These are phyloP conservation scores for Cystobasidium ongulense DNA, from an alignment of 768 basidiomycete species.

Conservation along the genomic window DNA sequence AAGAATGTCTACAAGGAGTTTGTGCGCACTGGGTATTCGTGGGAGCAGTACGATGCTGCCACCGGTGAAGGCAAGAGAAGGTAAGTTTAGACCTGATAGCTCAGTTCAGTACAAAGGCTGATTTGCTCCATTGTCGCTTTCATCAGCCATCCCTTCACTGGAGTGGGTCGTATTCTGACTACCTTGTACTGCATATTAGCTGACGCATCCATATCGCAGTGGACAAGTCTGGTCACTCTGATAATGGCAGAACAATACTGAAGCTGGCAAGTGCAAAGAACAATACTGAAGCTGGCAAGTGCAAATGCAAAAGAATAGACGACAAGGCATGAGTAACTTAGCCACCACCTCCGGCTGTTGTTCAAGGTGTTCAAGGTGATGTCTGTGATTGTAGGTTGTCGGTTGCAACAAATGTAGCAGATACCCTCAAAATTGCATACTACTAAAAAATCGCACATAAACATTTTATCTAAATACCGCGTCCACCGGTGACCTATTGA, in stretches of 20 bases:
- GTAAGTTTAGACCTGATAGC: constrained; percentile 48
- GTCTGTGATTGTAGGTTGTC: too few relatives aligned
- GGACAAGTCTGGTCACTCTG: constrained; percentile 36
- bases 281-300: background rate
- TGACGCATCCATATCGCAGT: background rate
- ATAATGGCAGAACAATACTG: constrained; percentile 38
- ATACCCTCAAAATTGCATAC: background rate
- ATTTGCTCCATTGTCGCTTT: too few relatives aligned
- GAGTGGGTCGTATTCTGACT: constrained; percentile 58
- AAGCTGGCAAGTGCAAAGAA: background rate
- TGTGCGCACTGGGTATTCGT: constrained; percentile 83
- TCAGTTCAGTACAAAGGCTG: too few relatives aligned
- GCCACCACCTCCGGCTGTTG: too few relatives aligned
- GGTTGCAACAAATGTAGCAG: background rate
- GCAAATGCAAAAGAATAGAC: background rate
- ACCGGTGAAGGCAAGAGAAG: constrained; percentile 79
- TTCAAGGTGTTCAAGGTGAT: too few relatives aligned
- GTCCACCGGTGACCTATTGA: constrained; percentile 56
- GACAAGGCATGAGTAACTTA: too few relatives aligned
- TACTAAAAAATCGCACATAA: background rate
- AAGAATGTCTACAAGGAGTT: constrained; percentile 85
- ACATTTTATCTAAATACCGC: constrained; percentile 51
- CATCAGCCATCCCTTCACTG: constrained; percentile 84
- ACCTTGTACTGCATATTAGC: constrained; percentile 46
- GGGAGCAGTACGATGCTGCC: constrained; percentile 88